Base-by-base conservation (phyloP, 768 basidiomycete genomes). In the Mycena indigotica region DNA sequence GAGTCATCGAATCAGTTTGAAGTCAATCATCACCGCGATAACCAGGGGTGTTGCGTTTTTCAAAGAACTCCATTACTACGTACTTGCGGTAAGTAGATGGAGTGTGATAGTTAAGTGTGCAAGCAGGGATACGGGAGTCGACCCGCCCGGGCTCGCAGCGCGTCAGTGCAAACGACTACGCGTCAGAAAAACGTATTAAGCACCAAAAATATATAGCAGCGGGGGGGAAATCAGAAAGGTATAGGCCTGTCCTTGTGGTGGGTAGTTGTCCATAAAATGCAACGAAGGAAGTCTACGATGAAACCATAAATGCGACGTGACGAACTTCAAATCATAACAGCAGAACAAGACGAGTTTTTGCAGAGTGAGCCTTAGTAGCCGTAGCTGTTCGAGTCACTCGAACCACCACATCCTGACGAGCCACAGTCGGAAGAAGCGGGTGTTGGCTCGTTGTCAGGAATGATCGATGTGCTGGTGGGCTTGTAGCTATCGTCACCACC, bases 191-290 rank as follows among this genome's bases (percentile, higher is more conserved):
- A 74, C 70, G 67, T 73, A 76, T 76, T 75, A 77, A 69, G 70
- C 71, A 76, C 70, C 67, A 60, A n/a, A 67, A 66, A 73, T 70
- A 72, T 69, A 69, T 69, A 75, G 69, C 73, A 75, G 65, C 73
- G 65, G 66, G 8, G 67, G 8, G 10, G n/a, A 69, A 73, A 69
- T 69, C 69, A 70, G 75, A 66, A 65, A 70, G 67, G 70, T 70
- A 75, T 72, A 65, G 52, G 60, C 51, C 58, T 50, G 61, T 62
- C 64, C 65, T 53, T 62, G 53, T n/a, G 63, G 62, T 53, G 41
- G 58, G n/a, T 45, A 29, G 53, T 61, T 70, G 69, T 73, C 69
- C 65, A 61, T 65, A 21, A 29, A n/a, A 29, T 60, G 62, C 58
- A 59, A 56, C 55, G 51, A 29, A 52, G 50, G 56, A 41, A 52